A percentile compares a stretch with the other conserved stretches of the same genome.
These are phyloP conservation scores for Acmispon strigosus DNA, from an alignment of 306 rosid species.

Conservation along the genomic window DNA sequence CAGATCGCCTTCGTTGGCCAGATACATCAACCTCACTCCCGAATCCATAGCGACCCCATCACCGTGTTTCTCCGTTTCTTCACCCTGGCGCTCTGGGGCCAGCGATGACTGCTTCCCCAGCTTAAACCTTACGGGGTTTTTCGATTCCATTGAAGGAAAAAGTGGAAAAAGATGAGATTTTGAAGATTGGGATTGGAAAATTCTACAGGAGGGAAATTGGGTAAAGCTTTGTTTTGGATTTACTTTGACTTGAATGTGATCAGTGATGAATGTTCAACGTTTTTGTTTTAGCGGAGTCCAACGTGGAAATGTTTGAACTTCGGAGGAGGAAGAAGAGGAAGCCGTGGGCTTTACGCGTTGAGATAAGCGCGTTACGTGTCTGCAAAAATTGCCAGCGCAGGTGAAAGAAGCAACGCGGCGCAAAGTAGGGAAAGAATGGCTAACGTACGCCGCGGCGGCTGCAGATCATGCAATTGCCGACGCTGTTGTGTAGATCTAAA, in stretches of 20 bases:
- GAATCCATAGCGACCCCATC: constrained; percentile 45
- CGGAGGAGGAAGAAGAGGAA: neutral
- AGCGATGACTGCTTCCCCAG: constrained; percentile 82
- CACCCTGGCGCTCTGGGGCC: constrained; percentile 49
- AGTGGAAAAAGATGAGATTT: neutral
- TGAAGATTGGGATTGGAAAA: neutral
- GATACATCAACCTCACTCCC: constrained; percentile 67
- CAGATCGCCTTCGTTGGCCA: constrained; percentile 70
- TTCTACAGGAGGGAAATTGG: neutral
- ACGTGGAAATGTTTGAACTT: constrained; percentile 20
- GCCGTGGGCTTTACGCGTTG: constrained; percentile 7
- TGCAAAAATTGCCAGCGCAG: constrained; percentile 8
- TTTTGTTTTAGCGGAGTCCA: neutral
- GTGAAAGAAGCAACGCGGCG: neutral
- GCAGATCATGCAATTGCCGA: neutral
- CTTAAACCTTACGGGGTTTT: constrained; percentile 47
- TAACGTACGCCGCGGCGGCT: neutral
- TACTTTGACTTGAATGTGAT: constrained; percentile 3
- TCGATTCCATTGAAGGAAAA: constrained; percentile 50
- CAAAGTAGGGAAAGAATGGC: neutral
- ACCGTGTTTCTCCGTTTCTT: neutral
- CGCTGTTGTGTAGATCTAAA: neutral
- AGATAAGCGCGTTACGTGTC: constrained; percentile 43
- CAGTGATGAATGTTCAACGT: neutral
- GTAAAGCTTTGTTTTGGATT: neutral